Evolutionary conservation across 441 rosid species (phyloP), one percentile per base, ranked within the genome.

Genomic region (Populus tomentosa): DNA sequence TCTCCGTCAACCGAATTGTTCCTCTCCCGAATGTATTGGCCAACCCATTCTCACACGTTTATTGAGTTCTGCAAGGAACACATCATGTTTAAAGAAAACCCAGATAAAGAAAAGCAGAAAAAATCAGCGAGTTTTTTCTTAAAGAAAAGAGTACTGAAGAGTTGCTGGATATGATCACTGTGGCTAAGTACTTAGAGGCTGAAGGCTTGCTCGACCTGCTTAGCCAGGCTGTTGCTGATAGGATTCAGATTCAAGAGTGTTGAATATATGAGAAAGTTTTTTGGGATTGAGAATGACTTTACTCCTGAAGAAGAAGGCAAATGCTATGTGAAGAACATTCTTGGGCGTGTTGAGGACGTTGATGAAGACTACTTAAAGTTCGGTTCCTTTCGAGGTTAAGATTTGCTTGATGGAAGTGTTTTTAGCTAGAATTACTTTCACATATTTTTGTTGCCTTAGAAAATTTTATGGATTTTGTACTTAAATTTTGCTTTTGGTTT

Each of bases 301-400:
- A 40, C 69, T 9, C 65, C 67, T 0, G 80, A 82, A 20, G 75
- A 82, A 50, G 85, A 77, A n/a, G 61, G 73, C 70, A 2, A 28
- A 14, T n/a, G 33, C 5, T 77, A 30, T 76, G 82, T 13, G 28
- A 56, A 0, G 82, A 82, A 67, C 59, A 70, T 66, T 32, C 38
- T 4, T 79, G 80, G 78, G 84, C 80, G 35, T 79, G n/a, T 70
- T n/a, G 82, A 77, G 28, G 28, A 26, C 28, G 28, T 26, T 26
- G 71, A 68, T 32, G 13, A 26, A 14, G 21, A 4, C 35, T 26
- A 66, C 13, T 66, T n/a, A 6, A 66, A 13, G 80, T 32, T 50
- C 56, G 0, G 56, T 50, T 50, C 56, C n/a, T 14, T 1, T 50
- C 1, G 56, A 14, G 56, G 56, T 50, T 14, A 50, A 50, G 56